These are phyloP conservation scores for Stephania cephalantha DNA, from an alignment of 164 flowering plant genomes.

Conservation along the genomic window DNA sequence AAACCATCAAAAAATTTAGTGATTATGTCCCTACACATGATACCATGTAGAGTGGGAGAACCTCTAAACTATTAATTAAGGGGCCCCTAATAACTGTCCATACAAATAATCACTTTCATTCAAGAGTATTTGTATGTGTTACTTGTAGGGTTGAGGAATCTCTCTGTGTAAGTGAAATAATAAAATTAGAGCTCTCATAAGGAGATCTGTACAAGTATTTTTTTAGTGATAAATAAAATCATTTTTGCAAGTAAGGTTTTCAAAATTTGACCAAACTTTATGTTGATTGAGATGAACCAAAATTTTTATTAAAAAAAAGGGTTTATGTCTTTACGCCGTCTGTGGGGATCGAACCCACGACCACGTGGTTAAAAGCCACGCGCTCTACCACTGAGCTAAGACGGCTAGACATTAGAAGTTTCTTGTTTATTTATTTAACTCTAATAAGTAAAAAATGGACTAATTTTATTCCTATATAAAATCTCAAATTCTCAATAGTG, in stretches of 20 bases:
- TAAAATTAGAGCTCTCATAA: not conserved
- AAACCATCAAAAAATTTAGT: not conserved
- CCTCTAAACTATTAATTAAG: not conserved
- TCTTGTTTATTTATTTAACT: too few relatives aligned
- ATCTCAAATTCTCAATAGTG: too few relatives aligned
- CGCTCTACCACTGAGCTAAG: not conserved
- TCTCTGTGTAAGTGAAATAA: not conserved
- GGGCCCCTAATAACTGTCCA: not conserved
- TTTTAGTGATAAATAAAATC: too few relatives aligned
- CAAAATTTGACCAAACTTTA: too few relatives aligned
- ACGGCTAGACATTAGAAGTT: not conserved
- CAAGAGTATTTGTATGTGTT: not conserved
- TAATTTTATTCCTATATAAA: too few relatives aligned
- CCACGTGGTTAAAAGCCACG: not conserved
- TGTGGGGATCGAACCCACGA: slow-evolving; percentile 3
- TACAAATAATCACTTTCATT: not conserved
- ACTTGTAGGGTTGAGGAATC: not conserved
- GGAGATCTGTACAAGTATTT: not conserved
- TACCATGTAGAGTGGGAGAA: not conserved
- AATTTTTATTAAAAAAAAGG: too few relatives aligned
- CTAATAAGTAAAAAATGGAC: too few relatives aligned
- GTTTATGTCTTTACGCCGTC: not conserved
- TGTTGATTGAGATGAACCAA: not conserved
- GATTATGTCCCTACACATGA: not conserved
- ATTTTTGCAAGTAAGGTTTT: not conserved